Percentiles rank a stretch among this genome's conserved stretches.
These are phyloP conservation scores for Vaccinium darrowii DNA, from an alignment of 148 eudicot species.

Conservation along the genomic window DNA sequence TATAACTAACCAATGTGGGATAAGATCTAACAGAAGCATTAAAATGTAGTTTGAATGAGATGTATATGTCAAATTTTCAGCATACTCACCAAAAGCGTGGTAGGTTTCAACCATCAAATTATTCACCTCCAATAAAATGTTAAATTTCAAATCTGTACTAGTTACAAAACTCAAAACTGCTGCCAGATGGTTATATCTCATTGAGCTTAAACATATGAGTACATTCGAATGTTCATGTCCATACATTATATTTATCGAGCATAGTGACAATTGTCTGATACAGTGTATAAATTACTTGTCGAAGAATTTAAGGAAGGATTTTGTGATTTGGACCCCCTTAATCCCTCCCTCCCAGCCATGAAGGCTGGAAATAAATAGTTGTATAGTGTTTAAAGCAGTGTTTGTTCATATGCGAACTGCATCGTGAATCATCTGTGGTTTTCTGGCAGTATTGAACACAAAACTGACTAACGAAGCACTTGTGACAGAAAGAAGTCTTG, in stretches of 20 bases:
- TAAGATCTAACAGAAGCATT: background rate
- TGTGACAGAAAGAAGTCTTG: background rate
- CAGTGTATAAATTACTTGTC: background rate
- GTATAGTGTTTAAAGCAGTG: background rate
- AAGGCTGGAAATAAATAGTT: background rate
- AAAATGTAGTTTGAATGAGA: background rate
- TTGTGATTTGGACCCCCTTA: background rate
- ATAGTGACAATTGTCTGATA: background rate
- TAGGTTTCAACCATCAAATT: background rate
- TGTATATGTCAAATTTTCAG: background rate
- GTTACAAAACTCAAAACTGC: background rate
- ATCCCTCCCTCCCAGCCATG: background rate
- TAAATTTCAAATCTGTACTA: background rate
- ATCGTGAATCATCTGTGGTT: background rate
- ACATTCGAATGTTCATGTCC: background rate
- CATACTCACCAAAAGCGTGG: background rate
- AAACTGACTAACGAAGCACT: background rate
- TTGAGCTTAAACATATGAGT: background rate
- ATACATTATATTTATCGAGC: background rate
- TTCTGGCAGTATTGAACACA: background rate
- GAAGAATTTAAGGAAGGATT: background rate
- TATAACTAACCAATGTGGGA: too few relatives aligned
- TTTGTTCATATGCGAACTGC: background rate
- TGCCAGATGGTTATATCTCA: background rate
- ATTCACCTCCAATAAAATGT: background rate